Evolutionary conservation across 208 protist species (phyloP).

Genomic region (Trypanosoma vivax): DNA sequence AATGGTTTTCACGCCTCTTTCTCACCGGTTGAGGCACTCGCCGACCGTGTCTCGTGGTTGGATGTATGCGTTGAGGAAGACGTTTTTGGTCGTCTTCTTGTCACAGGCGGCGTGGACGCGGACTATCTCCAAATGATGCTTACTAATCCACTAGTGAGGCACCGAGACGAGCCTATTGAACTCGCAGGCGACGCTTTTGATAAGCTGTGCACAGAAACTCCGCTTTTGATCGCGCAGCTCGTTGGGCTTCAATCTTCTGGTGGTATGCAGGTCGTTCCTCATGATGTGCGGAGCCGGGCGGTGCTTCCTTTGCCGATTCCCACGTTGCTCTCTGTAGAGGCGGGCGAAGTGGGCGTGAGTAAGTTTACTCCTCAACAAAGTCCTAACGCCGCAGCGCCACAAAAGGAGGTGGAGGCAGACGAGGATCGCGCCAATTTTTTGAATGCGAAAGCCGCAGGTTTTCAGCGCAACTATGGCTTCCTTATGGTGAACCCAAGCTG

Average conservation of each 20-base stretch:
- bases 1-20: conserved; percentile 71
- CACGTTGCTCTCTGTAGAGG: too few relatives aligned
- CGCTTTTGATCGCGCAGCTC: conserved; percentile 19
- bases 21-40: conserved; percentile 69
- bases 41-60: conserved; percentile 80
- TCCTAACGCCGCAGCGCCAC: background rate
- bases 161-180: conserved; percentile 22
- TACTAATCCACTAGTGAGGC: conserved; percentile 44
- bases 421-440: too few relatives aligned
- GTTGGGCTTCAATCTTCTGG: conserved; percentile 19
- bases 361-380: background rate
- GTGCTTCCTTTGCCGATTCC: background rate
- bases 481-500: conserved; percentile 24
- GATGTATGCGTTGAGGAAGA: conserved; percentile 41
- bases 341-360: background rate
- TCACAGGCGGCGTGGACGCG: conserved; percentile 39
- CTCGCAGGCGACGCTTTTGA: conserved; percentile 22
- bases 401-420: background rate
- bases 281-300: background rate
- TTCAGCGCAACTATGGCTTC: conserved; percentile 30
- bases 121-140: conserved; percentile 36
- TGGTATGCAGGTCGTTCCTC: conserved; percentile 14
- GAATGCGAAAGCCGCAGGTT: background rate
- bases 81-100: conserved; percentile 49
- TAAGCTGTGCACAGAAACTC: conserved; percentile 27